A percentile compares a stretch with the other conserved stretches of the same genome.
phyloP scores from a whole-genome alignment of 352 stramenopile genomes.

The Phytophthora fragariae region DNA sequence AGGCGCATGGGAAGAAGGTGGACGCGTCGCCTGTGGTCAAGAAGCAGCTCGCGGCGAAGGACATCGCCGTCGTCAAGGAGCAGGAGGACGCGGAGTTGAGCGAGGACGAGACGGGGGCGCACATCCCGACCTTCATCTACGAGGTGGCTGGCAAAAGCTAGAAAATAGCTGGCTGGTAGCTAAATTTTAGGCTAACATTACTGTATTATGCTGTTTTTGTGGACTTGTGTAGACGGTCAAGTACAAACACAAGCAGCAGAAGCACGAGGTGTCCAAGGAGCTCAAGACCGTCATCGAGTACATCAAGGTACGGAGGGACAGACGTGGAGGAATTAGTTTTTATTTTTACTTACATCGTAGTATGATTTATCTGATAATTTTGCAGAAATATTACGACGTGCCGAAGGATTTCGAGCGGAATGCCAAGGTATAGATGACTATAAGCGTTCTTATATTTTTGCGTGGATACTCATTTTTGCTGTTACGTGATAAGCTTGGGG shows the following conservation, averaged over 20 bases:
- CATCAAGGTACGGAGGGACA: constrained; percentile 44
- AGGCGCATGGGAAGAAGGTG: constrained; percentile 40
- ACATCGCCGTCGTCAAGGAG: constrained; percentile 12
- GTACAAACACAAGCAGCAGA: constrained; percentile 53
- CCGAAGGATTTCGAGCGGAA: constrained; percentile 59
- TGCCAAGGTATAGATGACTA: constrained; percentile 39
- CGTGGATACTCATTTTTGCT: constrained; percentile 1
- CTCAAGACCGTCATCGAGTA: constrained; percentile 53
- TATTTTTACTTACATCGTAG: background rate
- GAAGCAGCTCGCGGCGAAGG: constrained; percentile 17
- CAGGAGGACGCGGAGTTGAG: constrained; percentile 7
- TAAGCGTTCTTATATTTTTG: constrained; percentile 6
- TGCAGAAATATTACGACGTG: constrained; percentile 55
- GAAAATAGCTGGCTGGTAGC: background rate
- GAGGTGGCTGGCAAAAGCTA: constrained; percentile 29
- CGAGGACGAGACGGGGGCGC: constrained; percentile 39
- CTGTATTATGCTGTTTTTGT: background rate
- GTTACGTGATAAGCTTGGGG: constrained; percentile 51
- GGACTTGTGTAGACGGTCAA: constrained; percentile 48
- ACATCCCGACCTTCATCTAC: constrained; percentile 72
- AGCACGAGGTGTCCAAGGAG: constrained; percentile 41
- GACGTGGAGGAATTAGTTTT: background rate
- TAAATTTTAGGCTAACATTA: background rate
- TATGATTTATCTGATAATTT: constrained; percentile 7
- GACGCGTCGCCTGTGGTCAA: constrained; percentile 18